Percentiles rank a stretch among this genome's conserved stretches.
Conservation (phyloP, 768 basidiomycete species). For the Cytidiella melzeri region DNA sequence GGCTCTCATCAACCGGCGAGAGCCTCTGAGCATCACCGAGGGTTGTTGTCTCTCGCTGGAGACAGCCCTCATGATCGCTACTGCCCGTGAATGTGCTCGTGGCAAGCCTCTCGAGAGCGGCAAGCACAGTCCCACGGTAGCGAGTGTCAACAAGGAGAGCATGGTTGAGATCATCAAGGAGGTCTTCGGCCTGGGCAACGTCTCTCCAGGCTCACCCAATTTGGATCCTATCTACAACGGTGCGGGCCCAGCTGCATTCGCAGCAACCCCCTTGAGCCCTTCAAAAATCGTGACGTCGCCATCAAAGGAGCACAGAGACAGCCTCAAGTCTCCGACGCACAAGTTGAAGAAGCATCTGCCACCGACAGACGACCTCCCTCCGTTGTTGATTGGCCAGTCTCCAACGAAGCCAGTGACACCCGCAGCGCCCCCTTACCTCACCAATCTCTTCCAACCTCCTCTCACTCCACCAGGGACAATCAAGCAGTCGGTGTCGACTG, state of each 20-base stretch:
- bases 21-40: constrained; percentile 48
- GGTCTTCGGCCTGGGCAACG: constrained; percentile 25
- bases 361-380: background rate
- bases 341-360: background rate
- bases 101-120: constrained; percentile 28
- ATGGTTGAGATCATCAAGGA: constrained; percentile 26
- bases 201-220: constrained; percentile 4
- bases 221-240: constrained; percentile 9
- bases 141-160: constrained; percentile 22
- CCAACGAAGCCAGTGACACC: constrained; percentile 1
- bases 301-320: background rate
- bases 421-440: background rate
- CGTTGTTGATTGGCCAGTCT: background rate
- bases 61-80: constrained; percentile 44
- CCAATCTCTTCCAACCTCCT: background rate
- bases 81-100: constrained; percentile 43
- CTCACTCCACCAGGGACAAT: background rate
- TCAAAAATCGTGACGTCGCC: constrained; percentile 9
- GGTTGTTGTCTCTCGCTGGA: constrained; percentile 52
- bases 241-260: constrained; percentile 9
- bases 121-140: constrained; percentile 22
- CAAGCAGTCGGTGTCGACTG: background rate
- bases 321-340: constrained; percentile 7
- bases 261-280: constrained; percentile 5
- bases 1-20: constrained; percentile 43